Conservation (phyloP, 495 filamentous ascomycete genomes). For the Poronia punctata region DNA sequence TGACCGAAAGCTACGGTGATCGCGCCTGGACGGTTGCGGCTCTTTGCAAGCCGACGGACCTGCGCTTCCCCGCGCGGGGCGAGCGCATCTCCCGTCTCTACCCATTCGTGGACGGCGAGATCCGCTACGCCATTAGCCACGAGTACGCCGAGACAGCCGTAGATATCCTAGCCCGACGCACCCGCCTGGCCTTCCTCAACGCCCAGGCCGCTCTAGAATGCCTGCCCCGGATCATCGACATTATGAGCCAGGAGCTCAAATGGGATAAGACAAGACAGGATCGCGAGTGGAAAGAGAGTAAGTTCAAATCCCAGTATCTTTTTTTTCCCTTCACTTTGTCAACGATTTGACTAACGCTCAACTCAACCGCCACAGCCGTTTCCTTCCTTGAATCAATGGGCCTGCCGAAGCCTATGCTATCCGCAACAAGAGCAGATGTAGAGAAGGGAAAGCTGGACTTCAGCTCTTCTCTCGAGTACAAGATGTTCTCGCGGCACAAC, state of each 20-base stretch:
- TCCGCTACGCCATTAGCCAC: constrained; percentile 81
- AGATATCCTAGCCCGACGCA: constrained; percentile 84
- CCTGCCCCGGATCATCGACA: constrained; percentile 79
- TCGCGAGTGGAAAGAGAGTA: constrained; percentile 75
- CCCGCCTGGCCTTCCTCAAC: constrained; percentile 86
- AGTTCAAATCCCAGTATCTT: constrained; percentile 14
- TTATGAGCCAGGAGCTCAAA: constrained; percentile 83
- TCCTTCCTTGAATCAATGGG: constrained; percentile 80
- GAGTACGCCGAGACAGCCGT: constrained; percentile 94
- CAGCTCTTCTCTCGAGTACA: constrained; percentile 60
- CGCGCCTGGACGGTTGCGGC: constrained; percentile 92
- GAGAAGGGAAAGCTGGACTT: constrained; percentile 68
- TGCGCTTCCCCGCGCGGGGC: constrained; percentile 83
- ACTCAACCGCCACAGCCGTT: constrained; percentile 40
- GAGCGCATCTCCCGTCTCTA: constrained; percentile 76
- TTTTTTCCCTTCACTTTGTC: neutral
- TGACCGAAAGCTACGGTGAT: constrained; percentile 86
- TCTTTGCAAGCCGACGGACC: constrained; percentile 70
- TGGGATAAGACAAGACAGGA: constrained; percentile 74
- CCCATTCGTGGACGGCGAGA: constrained; percentile 94
- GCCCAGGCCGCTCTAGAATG: constrained; percentile 92
- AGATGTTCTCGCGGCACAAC: constrained; percentile 67
- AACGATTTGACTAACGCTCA: neutral
- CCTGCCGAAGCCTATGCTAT: constrained; percentile 67
- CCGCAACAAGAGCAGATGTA: constrained; percentile 65